Evolutionary conservation across 2,329 filamentous ascomycete genomes (phyloP).

Genomic region (Ophiostoma populinum): DNA sequence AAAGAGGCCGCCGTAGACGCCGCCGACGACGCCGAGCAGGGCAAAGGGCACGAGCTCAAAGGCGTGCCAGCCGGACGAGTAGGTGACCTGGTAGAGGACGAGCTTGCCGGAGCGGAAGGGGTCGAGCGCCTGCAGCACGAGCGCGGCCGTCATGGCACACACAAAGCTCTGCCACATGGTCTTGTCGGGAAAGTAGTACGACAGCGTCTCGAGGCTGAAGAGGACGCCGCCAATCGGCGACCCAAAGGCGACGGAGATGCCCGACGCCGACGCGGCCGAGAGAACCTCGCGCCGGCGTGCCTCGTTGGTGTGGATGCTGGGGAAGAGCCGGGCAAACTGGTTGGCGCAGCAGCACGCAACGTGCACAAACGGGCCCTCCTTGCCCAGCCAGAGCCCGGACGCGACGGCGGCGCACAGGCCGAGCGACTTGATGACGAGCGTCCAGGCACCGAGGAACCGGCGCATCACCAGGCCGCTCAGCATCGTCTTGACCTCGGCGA

Average conservation of each 20-base stretch:
- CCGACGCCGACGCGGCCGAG: constrained; percentile 79
- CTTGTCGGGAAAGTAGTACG: constrained; percentile 96
- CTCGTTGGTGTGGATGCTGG: constrained; percentile 73
- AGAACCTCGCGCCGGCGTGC: constrained; percentile 74
- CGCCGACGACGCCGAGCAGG: constrained; percentile 72
- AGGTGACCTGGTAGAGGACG: constrained; percentile 89
- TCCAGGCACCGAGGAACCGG: constrained; percentile 76
- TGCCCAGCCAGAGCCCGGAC: constrained; percentile 90
- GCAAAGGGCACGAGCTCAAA: constrained; percentile 86
- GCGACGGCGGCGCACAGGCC: constrained; percentile 80
- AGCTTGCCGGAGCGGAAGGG: constrained; percentile 92
- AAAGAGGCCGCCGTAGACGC: constrained; percentile 87
- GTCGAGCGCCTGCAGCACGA: constrained; percentile 81
- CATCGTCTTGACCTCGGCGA: constrained; percentile 94
- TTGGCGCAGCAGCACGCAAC: constrained; percentile 95
- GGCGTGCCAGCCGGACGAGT: constrained; percentile 79
- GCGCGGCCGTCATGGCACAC: constrained; percentile 95
- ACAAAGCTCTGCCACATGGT: constrained; percentile 99
- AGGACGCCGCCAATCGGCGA: constrained; percentile 87
- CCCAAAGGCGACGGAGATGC: constrained; percentile 87
- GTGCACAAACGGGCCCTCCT: constrained; percentile 89
- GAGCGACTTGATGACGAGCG: constrained; percentile 72
- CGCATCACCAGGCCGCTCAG: constrained; percentile 86
- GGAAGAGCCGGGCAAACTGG: constrained; percentile 78
- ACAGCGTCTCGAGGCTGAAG: constrained; percentile 92